Conservation (phyloP, 192 early-diverging fungal genomes). For the Pilobolus umbonatus region DNA sequence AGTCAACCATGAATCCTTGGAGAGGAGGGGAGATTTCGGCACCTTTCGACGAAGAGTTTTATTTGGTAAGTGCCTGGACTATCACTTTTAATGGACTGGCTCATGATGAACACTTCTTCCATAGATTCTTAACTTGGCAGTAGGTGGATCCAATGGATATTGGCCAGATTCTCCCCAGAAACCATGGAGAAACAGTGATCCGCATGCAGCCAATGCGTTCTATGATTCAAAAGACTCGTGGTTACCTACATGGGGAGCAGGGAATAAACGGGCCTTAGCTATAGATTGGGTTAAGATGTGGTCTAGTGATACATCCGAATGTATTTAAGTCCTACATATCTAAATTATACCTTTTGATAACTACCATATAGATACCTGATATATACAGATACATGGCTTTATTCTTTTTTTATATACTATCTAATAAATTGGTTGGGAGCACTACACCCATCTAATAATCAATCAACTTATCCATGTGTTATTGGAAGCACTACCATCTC, state of each 20-base stretch:
- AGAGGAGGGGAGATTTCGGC: conserved; percentile 34
- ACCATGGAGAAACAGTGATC: conserved; percentile 52
- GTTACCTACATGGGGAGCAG: conserved; percentile 51
- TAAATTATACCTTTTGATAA: too few species aligned
- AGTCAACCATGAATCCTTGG: conserved; percentile 51
- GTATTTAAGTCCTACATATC: neutral
- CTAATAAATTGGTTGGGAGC: too few species aligned
- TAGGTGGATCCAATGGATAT: conserved; percentile 53
- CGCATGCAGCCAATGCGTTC: conserved; percentile 46
- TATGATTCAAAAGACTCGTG: conserved; percentile 45
- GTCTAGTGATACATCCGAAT: conserved; percentile 14
- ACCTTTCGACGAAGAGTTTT: conserved; percentile 62
- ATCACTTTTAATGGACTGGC: neutral
- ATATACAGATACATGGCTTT: neutral
- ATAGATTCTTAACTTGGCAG: conserved; percentile 58
- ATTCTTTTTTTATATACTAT: conserved; percentile 1
- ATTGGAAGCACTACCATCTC: conserved; percentile 25
- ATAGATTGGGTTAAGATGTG: conserved; percentile 38
- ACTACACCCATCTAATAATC: too few species aligned
- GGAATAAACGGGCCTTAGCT: conserved; percentile 38
- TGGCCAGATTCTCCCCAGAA: conserved; percentile 50
- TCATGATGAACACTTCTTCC: neutral
- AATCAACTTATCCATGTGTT: conserved; percentile 17
- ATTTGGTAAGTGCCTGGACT: conserved; percentile 34
- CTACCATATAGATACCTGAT: too few species aligned